Evolutionary conservation across 1,284 basidiomycete species (phyloP), one percentile per base, ranked within the genome.

Genomic region (Ganoderma multipileum): DNA sequence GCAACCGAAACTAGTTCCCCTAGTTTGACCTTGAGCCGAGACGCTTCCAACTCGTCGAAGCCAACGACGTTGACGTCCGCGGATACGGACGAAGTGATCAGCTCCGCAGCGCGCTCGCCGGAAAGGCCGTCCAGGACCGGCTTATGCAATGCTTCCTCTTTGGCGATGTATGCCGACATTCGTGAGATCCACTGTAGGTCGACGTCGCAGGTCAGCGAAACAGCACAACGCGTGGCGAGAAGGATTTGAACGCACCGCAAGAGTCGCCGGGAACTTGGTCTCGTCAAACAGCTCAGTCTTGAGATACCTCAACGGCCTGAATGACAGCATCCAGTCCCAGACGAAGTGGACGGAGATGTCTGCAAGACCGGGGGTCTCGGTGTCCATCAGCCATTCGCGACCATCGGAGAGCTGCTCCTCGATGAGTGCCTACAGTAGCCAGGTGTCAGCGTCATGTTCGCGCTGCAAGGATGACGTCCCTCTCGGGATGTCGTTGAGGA

Each of bases 301-400:
- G 18, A 36, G 18, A 23, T 64, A 20, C 12, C 60, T 50, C 23
- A 72, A 54, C 7, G 68, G 77, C 28, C 72, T 76, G 75, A 86
- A 82, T 1, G 73, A 63, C 38, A 78, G 64, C 68, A 83, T 74
- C 87, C 87, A 89, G 4, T 76, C 75, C 65, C 84, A 78, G 5
- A 85, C 72, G 68, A 86, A 85, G 68, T 89, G 82, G 5, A 85
- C 78, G 2, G 84, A 82, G 23, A 89, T 73, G 72, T 90, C 88
- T 8, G 83, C 85, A 12, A 88, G 76, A 59, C 86, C 81, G 4
- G 87, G 86, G 0, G 76, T 66, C 63, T 83, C 82, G 0, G 88
- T 88, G 70, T 88, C 83, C 68, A 89, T 83, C 9, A 89, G 76
- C 87, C 87, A 90, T 74, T 86, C 83, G 4, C 88, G 83, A 20